Evolutionary conservation across 1,284 basidiomycete species (phyloP), one percentile per base, ranked within the genome.

Genomic region (Pseudozyma sp.): DNA sequence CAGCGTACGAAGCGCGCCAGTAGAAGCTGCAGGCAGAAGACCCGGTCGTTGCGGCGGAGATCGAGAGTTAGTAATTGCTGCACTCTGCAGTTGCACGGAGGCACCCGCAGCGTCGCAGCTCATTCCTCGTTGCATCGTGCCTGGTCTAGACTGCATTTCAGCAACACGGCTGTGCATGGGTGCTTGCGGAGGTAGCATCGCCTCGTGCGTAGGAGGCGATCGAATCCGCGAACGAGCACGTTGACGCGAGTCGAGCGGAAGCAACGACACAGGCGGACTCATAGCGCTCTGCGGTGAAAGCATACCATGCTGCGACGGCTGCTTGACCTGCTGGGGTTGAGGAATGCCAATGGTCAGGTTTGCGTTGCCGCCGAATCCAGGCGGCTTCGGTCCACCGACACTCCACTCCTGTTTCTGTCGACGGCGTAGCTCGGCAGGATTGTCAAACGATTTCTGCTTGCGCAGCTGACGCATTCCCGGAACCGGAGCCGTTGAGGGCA

Each of bases 391-490:
- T 13, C 67, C 67, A 14, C 56, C 67, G 1, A 68, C 60, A 10
- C 51, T 55, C 73, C 68, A 71, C 39, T 75, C 73, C 29, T 68
- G 64, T 47, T 65, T 64, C 49, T 75, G 68, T 17, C 68, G 53
- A 7, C 68, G 63, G 29, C 73, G 64, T n/a, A 75, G 53, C 53
- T 75, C 73, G 29, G 64, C 52, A 0, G 73, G 73, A 34, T 71
- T 71, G 44, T 75, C 73, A 29, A 75, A 75, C 35, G 63, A 63
- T 37, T 73, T 73, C 40, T 73, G 69, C 65, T 73, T 75, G 37
- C 73, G 54, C 31, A 71, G 60, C 17, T 53, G 57, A 31, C 72
- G 68, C 35, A 65, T 64, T n/a, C 48, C 47, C 10, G 42, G 19
- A 4, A 34, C 35, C 3, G 66, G 66, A 9, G 14, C 37, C 0